Evolutionary conservation across 495 filamentous ascomycete species (phyloP), one percentile per base, ranked within the genome.

Genomic region (Aspergillus steynii): DNA sequence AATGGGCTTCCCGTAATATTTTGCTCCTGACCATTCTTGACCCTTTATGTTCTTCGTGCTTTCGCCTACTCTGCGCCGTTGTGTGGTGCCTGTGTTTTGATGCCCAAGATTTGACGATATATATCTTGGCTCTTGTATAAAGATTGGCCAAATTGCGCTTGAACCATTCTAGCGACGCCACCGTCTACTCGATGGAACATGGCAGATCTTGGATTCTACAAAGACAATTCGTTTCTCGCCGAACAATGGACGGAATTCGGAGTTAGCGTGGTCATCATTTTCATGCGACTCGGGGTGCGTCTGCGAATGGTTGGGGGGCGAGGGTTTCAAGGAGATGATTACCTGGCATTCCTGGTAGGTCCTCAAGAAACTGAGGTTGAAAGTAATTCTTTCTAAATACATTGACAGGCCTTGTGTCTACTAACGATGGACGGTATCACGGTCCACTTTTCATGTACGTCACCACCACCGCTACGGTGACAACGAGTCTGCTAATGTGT

Each of bases 271-370:
- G 34, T 32, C 6, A 55, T 55, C 15, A 55, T 55, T 2, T 55
- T 55, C 8, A n/a, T 55, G 20, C 53, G 53, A 15, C 42, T 55
- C 9, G 53, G n/a, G 2, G 53, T 55, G 14, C 53, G 53, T 2
- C 26, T 55, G 12, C 53, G 53, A 5, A 55, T 45, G 15, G 53
- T 55, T 5, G 53, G 53, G 0, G n/a, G n/a, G 1, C 0, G 53
- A 10, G 53, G 53, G 3, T 55, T 55, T 45, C 53, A 55, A 46
- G 53, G 53, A 0, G 53, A 55, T 55, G 53, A 55, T 15, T 55
- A 55, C 28, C 29, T 55, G 2, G 53, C 53, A 14, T 55, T 55
- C 32, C 53, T 55, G n/a, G 53, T 55, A 29, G 15, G 53, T 4
- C 7, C 6, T 2, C 5, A 7, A 7, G 31, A 1, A 7, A 7